Percentiles rank a stretch among this genome's conserved stretches.
phyloP scores from a whole-genome alignment of 2,329 filamentous ascomycete species.

The Seiridium unicorne region DNA sequence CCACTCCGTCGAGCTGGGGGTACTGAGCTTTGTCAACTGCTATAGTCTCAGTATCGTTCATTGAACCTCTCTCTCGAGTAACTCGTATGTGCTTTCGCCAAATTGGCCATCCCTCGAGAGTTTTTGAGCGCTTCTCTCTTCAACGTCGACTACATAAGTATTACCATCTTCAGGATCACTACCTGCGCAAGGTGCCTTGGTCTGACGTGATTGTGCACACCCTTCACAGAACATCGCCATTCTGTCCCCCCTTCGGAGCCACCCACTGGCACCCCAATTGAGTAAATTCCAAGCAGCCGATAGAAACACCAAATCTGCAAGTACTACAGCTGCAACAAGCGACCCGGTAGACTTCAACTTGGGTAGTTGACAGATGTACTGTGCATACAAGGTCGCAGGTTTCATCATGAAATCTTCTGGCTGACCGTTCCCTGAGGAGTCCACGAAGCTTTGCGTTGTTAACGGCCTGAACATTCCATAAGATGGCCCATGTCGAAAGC shows the following conservation, averaged over 20 bases:
- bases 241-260: not conserved
- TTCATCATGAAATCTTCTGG: not conserved
- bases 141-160: too few species aligned
- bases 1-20: too few species aligned
- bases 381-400: not conserved
- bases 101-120: too few species aligned
- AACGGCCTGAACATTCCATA: not conserved
- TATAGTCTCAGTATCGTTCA: too few species aligned
- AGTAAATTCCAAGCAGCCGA: not conserved
- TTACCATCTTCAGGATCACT: too few species aligned
- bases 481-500: not conserved
- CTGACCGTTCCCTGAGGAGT: not conserved
- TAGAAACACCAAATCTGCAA: slow-evolving; percentile 1
- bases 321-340: not conserved
- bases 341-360: not conserved
- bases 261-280: not conserved
- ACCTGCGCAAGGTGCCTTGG: too few species aligned
- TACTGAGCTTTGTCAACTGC: too few species aligned
- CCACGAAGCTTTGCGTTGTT: not conserved
- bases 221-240: not conserved
- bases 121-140: too few species aligned
- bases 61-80: too few species aligned
- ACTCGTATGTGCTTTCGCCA: too few species aligned
- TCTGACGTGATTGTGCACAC: not conserved
- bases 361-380: slow-evolving; percentile 2